Percentiles rank a stretch among this genome's conserved stretches.
These are phyloP conservation scores for Verbena officinalis DNA, from an alignment of 257 asterid species.

Conservation along the genomic window DNA sequence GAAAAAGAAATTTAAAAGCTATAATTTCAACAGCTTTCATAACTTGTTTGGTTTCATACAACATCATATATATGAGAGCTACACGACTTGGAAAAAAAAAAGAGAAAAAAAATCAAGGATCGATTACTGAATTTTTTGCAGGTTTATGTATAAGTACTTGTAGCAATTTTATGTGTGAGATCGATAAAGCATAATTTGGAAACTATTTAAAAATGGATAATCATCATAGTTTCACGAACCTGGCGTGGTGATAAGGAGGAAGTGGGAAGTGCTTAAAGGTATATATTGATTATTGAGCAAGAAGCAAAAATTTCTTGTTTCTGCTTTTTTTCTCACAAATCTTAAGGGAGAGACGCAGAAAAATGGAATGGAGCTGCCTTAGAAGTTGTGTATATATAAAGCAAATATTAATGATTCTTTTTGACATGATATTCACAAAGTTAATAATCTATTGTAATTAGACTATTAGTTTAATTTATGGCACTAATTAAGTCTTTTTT, in stretches of 20 bases:
- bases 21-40: background rate
- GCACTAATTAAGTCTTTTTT: conserved; percentile 20
- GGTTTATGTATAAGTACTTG: background rate
- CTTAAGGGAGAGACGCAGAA: conserved; percentile 43
- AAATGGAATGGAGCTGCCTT: conserved; percentile 43
- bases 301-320: conserved; percentile 26
- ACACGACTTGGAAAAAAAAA: background rate
- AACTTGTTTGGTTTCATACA: background rate
- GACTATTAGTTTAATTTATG: background rate
- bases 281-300: background rate
- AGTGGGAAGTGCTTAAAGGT: background rate
- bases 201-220: background rate
- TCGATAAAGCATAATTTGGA: background rate
- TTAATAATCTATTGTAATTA: conserved; percentile 21
- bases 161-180: conserved; percentile 17
- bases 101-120: background rate
- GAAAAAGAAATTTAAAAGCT: background rate
- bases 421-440: conserved; percentile 21
- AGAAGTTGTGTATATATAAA: conserved; percentile 50
- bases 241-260: conserved; percentile 24
- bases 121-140: too few species aligned
- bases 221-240: conserved; percentile 23
- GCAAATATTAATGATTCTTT: conserved; percentile 25
- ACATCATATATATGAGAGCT: background rate
- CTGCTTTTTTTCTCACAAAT: conserved; percentile 38